A percentile compares a stretch with the other conserved stretches of the same genome.
phyloP scores from a whole-genome alignment of 2,329 filamentous ascomycete species.

The Penicillium sp. region DNA sequence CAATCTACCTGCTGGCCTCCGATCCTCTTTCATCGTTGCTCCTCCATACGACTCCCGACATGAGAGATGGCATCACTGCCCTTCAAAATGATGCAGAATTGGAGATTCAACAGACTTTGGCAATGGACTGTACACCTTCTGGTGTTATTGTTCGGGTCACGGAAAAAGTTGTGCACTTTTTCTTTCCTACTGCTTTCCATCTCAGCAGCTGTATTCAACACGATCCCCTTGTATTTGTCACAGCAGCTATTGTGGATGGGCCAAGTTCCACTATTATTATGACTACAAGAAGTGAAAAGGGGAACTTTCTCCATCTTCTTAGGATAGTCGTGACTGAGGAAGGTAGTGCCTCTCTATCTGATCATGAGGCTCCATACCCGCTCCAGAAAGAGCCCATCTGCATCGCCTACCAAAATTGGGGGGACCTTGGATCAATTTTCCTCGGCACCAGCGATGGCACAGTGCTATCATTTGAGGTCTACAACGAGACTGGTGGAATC shows the following conservation, averaged over 20 bases:
- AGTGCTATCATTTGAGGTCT: constrained; percentile 26
- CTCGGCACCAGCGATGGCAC: constrained; percentile 35
- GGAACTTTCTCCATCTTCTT: constrained; percentile 24
- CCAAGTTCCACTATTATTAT: constrained; percentile 23
- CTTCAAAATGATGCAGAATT: constrained; percentile 34
- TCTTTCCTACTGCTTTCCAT: constrained; percentile 17
- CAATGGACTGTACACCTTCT: constrained; percentile 32
- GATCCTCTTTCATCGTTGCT: constrained; percentile 35
- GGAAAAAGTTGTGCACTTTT: constrained; percentile 28
- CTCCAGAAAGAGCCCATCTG: constrained; percentile 33
- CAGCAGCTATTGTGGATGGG: constrained; percentile 25
- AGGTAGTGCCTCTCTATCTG: constrained; percentile 15
- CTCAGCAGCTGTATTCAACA: constrained; percentile 20
- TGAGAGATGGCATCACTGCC: constrained; percentile 32
- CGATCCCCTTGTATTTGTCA: constrained; percentile 20
- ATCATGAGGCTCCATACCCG: constrained; percentile 17
- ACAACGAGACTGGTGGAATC: constrained; percentile 12
- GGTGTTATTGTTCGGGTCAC: constrained; percentile 39
- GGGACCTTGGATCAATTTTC: constrained; percentile 27
- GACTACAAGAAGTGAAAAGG: constrained; percentile 21
- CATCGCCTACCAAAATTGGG: constrained; percentile 26
- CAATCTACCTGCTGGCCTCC: constrained; percentile 36
- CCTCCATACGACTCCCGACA: constrained; percentile 32
- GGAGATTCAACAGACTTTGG: constrained; percentile 38
- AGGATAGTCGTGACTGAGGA: constrained; percentile 15